phyloP scores from a whole-genome alignment of 2,329 filamentous ascomycete genomes.

The Didymosphaeria variabile region DNA sequence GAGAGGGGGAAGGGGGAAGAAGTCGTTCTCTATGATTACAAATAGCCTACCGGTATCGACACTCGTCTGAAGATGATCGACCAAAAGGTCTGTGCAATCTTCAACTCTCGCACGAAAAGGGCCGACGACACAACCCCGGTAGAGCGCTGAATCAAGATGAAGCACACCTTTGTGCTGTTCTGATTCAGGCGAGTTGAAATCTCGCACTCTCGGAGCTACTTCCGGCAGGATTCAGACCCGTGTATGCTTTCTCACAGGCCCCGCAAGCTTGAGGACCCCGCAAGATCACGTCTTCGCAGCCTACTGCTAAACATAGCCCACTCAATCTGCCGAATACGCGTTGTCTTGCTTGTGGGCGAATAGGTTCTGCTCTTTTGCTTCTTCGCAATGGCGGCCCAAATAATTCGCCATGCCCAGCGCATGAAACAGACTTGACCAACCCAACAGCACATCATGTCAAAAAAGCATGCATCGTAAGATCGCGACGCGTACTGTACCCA shows the following conservation, averaged over 20 bases:
- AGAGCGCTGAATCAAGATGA: neutral
- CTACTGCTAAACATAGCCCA: constrained; percentile 7
- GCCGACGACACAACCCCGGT: neutral
- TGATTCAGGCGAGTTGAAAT: neutral
- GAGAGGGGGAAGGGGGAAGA: neutral
- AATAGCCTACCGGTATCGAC: neutral
- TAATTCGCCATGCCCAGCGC: neutral
- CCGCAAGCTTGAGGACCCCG: neutral
- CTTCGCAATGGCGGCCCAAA: neutral
- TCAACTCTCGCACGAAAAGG: neutral
- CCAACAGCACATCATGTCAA: neutral
- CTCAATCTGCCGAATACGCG: neutral
- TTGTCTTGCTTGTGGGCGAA: constrained; percentile 4
- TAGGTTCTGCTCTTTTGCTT: neutral
- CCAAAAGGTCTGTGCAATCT: neutral
- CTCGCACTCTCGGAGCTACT: neutral
- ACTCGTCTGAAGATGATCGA: neutral
- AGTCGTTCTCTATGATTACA: neutral
- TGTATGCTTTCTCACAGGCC: neutral
- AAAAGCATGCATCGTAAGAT: neutral
- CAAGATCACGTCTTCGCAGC: neutral
- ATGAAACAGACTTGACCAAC: constrained; percentile 3
- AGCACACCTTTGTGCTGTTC: neutral
- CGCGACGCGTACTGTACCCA: neutral
- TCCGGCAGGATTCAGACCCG: constrained; percentile 8